phyloP scores from a whole-genome alignment of 176 grass and related monocot species.

The Hordeum marinum region DNA sequence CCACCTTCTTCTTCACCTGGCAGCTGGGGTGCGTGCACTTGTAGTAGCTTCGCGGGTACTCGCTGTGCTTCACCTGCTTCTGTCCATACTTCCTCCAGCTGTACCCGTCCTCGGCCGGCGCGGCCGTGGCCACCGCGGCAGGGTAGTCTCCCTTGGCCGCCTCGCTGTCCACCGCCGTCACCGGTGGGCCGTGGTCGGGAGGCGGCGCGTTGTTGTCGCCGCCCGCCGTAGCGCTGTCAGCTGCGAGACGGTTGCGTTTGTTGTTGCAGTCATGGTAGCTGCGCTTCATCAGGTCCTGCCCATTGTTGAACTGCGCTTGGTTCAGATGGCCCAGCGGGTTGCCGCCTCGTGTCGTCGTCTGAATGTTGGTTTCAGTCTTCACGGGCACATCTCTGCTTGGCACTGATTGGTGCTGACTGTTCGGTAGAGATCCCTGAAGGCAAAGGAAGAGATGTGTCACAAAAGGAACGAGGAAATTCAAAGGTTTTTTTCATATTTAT shows the following conservation, averaged over 20 bases:
- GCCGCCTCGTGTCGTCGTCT: neutral
- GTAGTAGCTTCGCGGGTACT: conserved; percentile 93
- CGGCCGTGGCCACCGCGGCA: neutral
- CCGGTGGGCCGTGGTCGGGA: neutral
- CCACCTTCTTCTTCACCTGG: conserved; percentile 92
- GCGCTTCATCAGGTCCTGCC: conserved; percentile 6
- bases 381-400: neutral
- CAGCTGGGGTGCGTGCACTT: conserved; percentile 90
- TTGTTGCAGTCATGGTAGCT: conserved; percentile 3
- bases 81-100: conserved; percentile 98
- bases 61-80: conserved; percentile 97
- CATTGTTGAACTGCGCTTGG: conserved; percentile 15
- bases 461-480: neutral
- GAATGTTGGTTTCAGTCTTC: conserved; percentile 33
- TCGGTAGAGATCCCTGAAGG: conserved; percentile 14
- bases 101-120: conserved; percentile 74
- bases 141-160: conserved; percentile 5
- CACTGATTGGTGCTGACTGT: conserved; percentile 9
- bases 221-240: neutral
- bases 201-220: conserved; percentile 20
- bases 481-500: neutral
- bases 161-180: neutral
- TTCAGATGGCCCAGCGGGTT: conserved; percentile 17
- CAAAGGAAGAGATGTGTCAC: neutral
- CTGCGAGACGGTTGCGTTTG: conserved; percentile 8